Evolutionary conservation across 768 basidiomycete genomes (phyloP).

Genomic region (Tylopilus intermedius): DNA sequence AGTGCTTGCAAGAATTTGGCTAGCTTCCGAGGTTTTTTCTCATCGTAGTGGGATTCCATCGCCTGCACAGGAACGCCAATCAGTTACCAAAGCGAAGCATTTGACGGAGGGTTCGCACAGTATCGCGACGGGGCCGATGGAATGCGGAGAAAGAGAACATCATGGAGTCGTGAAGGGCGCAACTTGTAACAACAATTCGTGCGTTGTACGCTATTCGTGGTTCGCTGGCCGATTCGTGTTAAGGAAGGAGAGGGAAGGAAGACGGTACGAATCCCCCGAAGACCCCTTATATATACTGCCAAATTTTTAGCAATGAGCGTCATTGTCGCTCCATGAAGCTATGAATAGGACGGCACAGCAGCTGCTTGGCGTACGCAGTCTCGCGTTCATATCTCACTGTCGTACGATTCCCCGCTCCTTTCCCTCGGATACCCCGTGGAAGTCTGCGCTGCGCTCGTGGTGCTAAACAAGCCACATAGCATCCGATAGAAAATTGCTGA

Average conservation of each 20-base stretch:
- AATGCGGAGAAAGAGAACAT: conserved; percentile 4
- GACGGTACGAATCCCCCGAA: neutral
- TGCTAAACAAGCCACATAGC: neutral
- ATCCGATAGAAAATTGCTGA: neutral
- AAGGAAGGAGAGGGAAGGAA: neutral
- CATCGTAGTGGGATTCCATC: neutral
- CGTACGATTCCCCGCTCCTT: conserved; percentile 1
- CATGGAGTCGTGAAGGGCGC: neutral
- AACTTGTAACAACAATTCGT: neutral
- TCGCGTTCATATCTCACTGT: conserved; percentile 1
- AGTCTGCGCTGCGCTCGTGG: neutral
- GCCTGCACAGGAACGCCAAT: conserved; percentile 6
- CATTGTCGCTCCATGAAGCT: neutral
- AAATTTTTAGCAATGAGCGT: neutral
- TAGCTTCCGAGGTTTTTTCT: conserved; percentile 7
- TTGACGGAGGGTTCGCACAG: neutral
- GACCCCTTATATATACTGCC: conserved; percentile 4
- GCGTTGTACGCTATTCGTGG: neutral
- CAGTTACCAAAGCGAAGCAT: neutral
- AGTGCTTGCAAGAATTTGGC: conserved; percentile 9
- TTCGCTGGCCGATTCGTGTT: conserved; percentile 3
- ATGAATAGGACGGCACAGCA: conserved; percentile 9
- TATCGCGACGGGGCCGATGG: neutral
- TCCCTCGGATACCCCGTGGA: conserved; percentile 10
- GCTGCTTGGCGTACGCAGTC: neutral